phyloP scores from a whole-genome alignment of 441 rosid species.

The Erodium texanum region DNA sequence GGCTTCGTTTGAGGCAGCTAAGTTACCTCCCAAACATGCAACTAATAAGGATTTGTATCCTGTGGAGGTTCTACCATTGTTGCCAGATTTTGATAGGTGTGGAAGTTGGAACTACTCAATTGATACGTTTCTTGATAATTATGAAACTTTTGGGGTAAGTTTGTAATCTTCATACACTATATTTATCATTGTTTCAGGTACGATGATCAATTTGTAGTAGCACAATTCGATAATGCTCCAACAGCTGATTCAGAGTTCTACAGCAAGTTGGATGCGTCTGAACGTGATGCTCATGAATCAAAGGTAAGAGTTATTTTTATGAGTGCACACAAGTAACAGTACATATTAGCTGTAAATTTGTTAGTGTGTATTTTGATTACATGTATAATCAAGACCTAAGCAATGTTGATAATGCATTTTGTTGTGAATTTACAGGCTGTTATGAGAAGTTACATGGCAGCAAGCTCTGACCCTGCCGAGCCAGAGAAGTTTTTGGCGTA shows the following conservation, averaged over 20 bases:
- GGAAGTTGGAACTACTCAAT: constrained; percentile 13
- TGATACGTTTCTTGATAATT: not conserved
- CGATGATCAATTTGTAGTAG: constrained; percentile 71
- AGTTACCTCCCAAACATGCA: constrained; percentile 73
- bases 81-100: constrained; percentile 86
- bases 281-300: constrained; percentile 74
- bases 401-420: constrained; percentile 4
- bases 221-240: constrained; percentile 75
- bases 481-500: constrained; percentile 85
- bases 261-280: constrained; percentile 53
- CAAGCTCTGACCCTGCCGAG: constrained; percentile 57
- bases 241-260: constrained; percentile 74
- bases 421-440: constrained; percentile 48
- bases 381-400: not conserved
- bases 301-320: constrained; percentile 38
- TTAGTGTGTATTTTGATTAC: not conserved
- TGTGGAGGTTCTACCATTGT: constrained; percentile 65
- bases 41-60: constrained; percentile 69
- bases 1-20: constrained; percentile 79
- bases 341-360: too few species aligned
- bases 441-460: constrained; percentile 75
- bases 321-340: not conserved
- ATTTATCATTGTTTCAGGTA: constrained; percentile 37
- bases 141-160: not conserved
- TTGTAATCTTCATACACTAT: not conserved